A percentile compares a stretch with the other conserved stretches of the same genome.
phyloP scores from a whole-genome alignment of 495 filamentous ascomycete species.

The Neurospora sp. region DNA sequence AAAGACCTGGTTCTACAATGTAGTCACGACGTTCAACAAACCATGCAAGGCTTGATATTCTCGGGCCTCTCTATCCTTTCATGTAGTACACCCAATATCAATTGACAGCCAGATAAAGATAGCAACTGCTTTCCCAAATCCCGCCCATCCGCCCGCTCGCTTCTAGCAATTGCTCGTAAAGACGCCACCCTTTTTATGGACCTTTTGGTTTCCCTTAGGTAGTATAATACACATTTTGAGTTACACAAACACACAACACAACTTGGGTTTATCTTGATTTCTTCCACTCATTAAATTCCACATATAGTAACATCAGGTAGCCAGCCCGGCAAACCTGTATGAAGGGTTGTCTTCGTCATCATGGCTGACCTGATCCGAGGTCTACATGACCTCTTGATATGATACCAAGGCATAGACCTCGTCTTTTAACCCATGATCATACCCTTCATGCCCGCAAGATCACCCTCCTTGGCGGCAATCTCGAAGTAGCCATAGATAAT shows the following conservation, averaged over 20 bases:
- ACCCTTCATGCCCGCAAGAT: conserved; percentile 83
- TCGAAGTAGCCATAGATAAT: conserved; percentile 99
- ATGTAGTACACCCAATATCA: neutral
- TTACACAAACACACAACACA: neutral
- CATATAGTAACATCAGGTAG: neutral
- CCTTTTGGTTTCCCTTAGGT: neutral
- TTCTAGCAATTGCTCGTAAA: neutral
- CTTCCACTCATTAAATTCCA: neutral
- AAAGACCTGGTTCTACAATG: neutral
- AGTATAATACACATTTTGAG: neutral
- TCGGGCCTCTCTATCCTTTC: neutral
- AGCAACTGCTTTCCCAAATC: neutral
- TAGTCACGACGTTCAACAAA: neutral
- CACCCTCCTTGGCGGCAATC: conserved; percentile 96
- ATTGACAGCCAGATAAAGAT: neutral
- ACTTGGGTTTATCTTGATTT: neutral
- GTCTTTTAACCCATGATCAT: conserved; percentile 68
- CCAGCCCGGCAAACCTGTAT: neutral
- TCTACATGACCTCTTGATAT: too few relatives aligned
- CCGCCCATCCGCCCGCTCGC: neutral
- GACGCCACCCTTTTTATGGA: neutral
- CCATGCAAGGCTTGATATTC: too few relatives aligned
- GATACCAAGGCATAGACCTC: too few relatives aligned
- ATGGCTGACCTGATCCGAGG: too few relatives aligned
- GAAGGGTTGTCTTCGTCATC: too few relatives aligned